A percentile compares a stretch with the other conserved stretches of the same genome.
phyloP scores from a whole-genome alignment of 768 basidiomycete species.

The Leccinellum albellum region DNA sequence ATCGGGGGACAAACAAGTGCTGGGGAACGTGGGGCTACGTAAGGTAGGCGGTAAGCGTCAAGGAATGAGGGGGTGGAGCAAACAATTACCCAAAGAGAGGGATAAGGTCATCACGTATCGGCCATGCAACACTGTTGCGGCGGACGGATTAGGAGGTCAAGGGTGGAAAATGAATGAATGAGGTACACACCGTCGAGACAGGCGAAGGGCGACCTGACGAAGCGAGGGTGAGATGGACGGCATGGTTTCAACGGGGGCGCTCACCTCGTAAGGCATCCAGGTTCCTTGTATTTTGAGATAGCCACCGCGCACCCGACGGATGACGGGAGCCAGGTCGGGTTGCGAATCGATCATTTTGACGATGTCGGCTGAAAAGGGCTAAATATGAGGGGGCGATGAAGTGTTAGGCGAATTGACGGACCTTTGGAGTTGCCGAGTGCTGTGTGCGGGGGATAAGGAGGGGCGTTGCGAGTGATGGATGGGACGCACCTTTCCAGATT shows the following conservation, averaged over 20 bases:
- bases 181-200: slow-evolving; percentile 68
- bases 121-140: slow-evolving; percentile 76
- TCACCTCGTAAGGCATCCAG: slow-evolving; percentile 89
- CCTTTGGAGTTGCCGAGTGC: slow-evolving; percentile 89
- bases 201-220: slow-evolving; percentile 66
- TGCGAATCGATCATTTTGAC: slow-evolving; percentile 92
- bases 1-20: slow-evolving; percentile 78
- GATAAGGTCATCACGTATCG: slow-evolving; percentile 79
- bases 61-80: not conserved
- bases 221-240: slow-evolving; percentile 16
- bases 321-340: slow-evolving; percentile 77
- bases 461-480: not conserved
- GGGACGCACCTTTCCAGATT: slow-evolving; percentile 80
- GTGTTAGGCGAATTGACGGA: slow-evolving; percentile 28
- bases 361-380: slow-evolving; percentile 65
- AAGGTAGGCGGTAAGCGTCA: slow-evolving; percentile 17
- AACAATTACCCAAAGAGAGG: slow-evolving; percentile 78
- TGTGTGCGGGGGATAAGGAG: slow-evolving; percentile 28
- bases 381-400: slow-evolving; percentile 9
- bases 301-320: slow-evolving; percentile 81
- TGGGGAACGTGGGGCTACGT: slow-evolving; percentile 75
- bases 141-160: slow-evolving; percentile 11
- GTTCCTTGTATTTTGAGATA: slow-evolving; percentile 92
- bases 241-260: slow-evolving; percentile 18
- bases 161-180: slow-evolving; percentile 7